Evolutionary conservation across 2,329 filamentous ascomycete genomes (phyloP).

Genomic region (Clonostachys sp.): DNA sequence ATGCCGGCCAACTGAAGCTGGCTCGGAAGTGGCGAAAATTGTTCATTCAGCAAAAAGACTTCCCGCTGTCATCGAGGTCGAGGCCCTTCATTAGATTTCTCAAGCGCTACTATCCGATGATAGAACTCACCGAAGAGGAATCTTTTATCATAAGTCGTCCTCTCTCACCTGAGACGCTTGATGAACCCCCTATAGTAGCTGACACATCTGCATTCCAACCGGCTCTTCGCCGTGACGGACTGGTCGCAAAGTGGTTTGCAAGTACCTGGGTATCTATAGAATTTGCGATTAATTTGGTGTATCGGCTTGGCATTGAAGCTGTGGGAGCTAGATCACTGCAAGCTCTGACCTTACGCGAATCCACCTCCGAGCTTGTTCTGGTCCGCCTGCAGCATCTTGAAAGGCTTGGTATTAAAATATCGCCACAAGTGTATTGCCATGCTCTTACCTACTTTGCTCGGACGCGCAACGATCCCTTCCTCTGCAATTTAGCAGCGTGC

Average conservation of each 20-base stretch:
- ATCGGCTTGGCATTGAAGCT: constrained; percentile 63
- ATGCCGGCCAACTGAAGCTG: constrained; percentile 33
- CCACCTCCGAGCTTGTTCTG: constrained; percentile 48
- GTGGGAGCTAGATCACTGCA: constrained; percentile 76
- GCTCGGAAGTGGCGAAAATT: constrained; percentile 43
- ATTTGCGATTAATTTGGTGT: constrained; percentile 64
- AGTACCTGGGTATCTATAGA: constrained; percentile 66
- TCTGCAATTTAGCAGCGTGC: constrained; percentile 37
- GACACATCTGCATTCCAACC: not conserved
- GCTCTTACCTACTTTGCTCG: constrained; percentile 61
- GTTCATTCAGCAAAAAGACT: constrained; percentile 32
- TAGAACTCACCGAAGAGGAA: constrained; percentile 30
- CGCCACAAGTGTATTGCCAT: constrained; percentile 58
- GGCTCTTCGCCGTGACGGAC: constrained; percentile 42
- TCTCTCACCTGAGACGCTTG: not conserved
- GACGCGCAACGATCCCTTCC: constrained; percentile 45
- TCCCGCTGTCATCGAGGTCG: constrained; percentile 29
- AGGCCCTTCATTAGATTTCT: constrained; percentile 44
- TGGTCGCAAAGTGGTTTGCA: constrained; percentile 80
- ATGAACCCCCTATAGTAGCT: not conserved
- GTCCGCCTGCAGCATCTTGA: constrained; percentile 57
- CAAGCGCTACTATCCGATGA: constrained; percentile 36
- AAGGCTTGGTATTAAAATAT: constrained; percentile 57
- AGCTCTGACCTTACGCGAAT: constrained; percentile 67
- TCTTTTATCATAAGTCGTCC: not conserved